These are phyloP conservation scores for Nannochloropsis gaditana DNA, from an alignment of 108 stramenopile species.

Conservation along the genomic window DNA sequence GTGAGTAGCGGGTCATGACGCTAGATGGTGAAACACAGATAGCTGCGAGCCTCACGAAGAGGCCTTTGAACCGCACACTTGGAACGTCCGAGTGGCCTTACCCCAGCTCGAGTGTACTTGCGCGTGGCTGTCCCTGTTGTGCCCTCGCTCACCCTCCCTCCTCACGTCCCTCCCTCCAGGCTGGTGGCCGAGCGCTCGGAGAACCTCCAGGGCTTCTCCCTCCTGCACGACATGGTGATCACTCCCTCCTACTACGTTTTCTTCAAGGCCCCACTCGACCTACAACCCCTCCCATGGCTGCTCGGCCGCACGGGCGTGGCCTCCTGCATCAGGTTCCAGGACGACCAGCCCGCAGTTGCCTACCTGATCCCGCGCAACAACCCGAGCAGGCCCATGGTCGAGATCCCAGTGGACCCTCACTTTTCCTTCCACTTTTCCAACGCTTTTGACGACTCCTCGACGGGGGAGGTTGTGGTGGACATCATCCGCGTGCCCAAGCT, in stretches of 20 bases:
- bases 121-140: no score
- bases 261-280: conserved; percentile 39
- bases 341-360: not conserved
- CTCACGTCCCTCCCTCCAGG: not conserved
- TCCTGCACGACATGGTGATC: conserved; percentile 55
- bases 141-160: not conserved
- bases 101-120: no score
- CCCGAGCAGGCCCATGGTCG: conserved; percentile 23
- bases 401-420: conserved; percentile 11
- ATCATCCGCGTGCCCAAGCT: not conserved
- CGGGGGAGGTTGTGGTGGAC: conserved; percentile 27
- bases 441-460: conserved; percentile 41
- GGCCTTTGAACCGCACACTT: not conserved
- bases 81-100: not conserved
- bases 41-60: not conserved
- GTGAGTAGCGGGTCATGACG: not conserved
- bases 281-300: conserved; percentile 52
- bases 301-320: conserved; percentile 44
- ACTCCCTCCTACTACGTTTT: conserved; percentile 53
- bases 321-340: conserved; percentile 25
- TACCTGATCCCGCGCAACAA: conserved; percentile 22
- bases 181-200: not conserved
- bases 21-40: not conserved
- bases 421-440: conserved; percentile 49
- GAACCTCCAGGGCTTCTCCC: conserved; percentile 13